Evolutionary conservation across 352 stramenopile species (phyloP).

Genomic region (Peronospora belbahrii): DNA sequence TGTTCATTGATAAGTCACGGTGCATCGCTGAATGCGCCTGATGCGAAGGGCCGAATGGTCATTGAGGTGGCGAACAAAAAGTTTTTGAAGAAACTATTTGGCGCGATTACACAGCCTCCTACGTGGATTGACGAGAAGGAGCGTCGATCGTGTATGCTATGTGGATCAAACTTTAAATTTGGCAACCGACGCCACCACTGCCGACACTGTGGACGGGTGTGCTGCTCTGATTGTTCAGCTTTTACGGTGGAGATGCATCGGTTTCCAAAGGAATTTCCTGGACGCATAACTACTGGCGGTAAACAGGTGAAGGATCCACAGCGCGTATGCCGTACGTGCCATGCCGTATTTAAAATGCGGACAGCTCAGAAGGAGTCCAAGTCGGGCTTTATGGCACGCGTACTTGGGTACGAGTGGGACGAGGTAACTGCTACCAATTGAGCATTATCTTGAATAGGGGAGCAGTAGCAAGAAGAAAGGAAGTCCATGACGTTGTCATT

Average conservation of each 20-base stretch:
- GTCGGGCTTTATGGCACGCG: conserved; percentile 72
- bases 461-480: conserved; percentile 23
- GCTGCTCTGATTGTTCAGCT: conserved; percentile 75
- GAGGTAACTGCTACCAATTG: conserved; percentile 48
- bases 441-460: conserved; percentile 16
- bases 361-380: conserved; percentile 77
- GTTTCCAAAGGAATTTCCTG: conserved; percentile 83
- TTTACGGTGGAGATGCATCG: conserved; percentile 72
- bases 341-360: conserved; percentile 83
- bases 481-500: conserved; percentile 15
- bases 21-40: conserved; percentile 61
- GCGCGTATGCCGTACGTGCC: conserved; percentile 75
- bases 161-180: conserved; percentile 67
- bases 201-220: conserved; percentile 78
- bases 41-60: conserved; percentile 64
- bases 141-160: conserved; percentile 67
- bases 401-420: conserved; percentile 83
- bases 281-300: conserved; percentile 45
- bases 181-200: conserved; percentile 74
- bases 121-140: conserved; percentile 78
- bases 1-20: conserved; percentile 66
- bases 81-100: conserved; percentile 78
- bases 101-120: conserved; percentile 61
- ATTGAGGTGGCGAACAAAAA: conserved; percentile 75
- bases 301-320: conserved; percentile 75